phyloP scores from a whole-genome alignment of 2,329 filamentous ascomycete species.

The Anthostomella pinea region DNA sequence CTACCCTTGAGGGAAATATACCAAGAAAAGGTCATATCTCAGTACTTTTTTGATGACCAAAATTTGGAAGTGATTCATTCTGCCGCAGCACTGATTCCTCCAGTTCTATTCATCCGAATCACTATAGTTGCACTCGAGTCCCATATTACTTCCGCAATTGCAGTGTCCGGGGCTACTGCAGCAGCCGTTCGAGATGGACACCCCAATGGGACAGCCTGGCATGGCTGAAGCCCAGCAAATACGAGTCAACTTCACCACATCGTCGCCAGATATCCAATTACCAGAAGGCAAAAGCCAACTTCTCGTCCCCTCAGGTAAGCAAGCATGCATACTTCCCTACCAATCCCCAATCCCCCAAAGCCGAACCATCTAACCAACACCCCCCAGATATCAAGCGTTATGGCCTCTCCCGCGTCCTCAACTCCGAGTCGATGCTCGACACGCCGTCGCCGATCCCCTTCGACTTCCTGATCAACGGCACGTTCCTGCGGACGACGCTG shows the following conservation, averaged over 20 bases:
- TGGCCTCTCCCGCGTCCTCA: constrained; percentile 67
- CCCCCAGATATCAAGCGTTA: constrained; percentile 64
- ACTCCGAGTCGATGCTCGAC: constrained; percentile 69
- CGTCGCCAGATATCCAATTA: constrained; percentile 59
- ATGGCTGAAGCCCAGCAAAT: constrained; percentile 46
- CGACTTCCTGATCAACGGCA: constrained; percentile 94
- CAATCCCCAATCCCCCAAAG: background rate
- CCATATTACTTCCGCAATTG: too few relatives aligned
- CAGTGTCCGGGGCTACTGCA: too few relatives aligned
- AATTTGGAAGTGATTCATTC: too few relatives aligned
- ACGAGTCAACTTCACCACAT: constrained; percentile 66
- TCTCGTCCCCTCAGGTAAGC: constrained; percentile 58
- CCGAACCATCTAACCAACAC: constrained; percentile 7
- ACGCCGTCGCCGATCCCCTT: constrained; percentile 69
- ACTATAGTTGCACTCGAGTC: too few relatives aligned
- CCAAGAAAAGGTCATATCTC: constrained; percentile 16
- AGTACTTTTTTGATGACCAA: too few relatives aligned
- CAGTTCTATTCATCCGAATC: too few relatives aligned
- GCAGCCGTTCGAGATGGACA: constrained; percentile 23
- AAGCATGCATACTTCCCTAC: background rate
- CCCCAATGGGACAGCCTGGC: constrained; percentile 22
- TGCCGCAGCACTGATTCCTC: too few relatives aligned
- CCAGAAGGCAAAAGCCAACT: constrained; percentile 61
- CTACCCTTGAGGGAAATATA: background rate
- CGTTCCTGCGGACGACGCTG: constrained; percentile 83